These are phyloP conservation scores for Peltaster fructicola DNA, from an alignment of 2,329 filamentous ascomycete genomes.

Conservation along the genomic window DNA sequence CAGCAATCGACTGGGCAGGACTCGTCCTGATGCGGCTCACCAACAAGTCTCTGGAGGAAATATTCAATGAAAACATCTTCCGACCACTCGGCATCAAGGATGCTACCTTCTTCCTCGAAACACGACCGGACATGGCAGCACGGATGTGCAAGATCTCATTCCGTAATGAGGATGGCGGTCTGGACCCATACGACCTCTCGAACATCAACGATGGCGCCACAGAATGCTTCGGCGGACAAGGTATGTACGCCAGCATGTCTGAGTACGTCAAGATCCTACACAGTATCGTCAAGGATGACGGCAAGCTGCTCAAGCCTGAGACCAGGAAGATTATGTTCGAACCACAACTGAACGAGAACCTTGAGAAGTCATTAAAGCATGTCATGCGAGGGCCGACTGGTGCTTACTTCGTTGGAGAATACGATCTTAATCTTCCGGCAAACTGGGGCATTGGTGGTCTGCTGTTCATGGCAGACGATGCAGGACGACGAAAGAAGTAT, in stretches of 20 bases:
- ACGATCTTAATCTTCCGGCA: constrained; percentile 11
- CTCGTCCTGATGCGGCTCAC: constrained; percentile 32
- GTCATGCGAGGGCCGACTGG: constrained; percentile 17
- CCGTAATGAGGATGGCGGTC: constrained; percentile 8
- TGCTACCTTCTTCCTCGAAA: constrained; percentile 16
- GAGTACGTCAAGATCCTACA: constrained; percentile 30
- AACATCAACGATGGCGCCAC: constrained; percentile 11
- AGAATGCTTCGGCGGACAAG: constrained; percentile 20
- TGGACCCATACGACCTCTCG: constrained; percentile 6
- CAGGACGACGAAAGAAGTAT: constrained; percentile 21
- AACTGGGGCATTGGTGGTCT: constrained; percentile 27
- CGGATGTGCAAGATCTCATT: constrained; percentile 9
- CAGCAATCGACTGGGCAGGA: constrained; percentile 35
- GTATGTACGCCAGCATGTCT: constrained; percentile 14
- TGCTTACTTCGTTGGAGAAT: constrained; percentile 19
- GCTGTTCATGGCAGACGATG: constrained; percentile 22
- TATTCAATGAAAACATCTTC: constrained; percentile 29
- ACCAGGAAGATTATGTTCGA: constrained; percentile 30
- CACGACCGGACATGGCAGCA: constrained; percentile 6
- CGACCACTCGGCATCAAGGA: constrained; percentile 25
- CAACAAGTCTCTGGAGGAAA: constrained; percentile 24
- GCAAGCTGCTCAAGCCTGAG: constrained; percentile 25
- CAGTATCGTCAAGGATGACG: constrained; percentile 33
- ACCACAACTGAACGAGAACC: constrained; percentile 24
- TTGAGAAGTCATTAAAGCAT: constrained; percentile 11